phyloP scores from a whole-genome alignment of 73 alveolate genomes.

The Blepharisma stoltei region DNA sequence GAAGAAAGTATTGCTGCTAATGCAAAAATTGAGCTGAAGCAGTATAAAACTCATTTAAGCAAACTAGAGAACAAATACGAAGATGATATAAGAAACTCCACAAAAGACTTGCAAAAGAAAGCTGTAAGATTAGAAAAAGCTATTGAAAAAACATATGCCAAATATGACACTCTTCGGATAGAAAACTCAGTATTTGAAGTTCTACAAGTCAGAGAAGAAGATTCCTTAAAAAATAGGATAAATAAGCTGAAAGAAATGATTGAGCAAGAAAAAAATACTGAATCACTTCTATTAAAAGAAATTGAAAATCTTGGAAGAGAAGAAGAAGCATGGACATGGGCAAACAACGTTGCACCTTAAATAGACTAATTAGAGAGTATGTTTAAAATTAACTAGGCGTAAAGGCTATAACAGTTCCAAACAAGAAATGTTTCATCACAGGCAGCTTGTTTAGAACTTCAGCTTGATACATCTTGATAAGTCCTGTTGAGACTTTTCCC shows the following conservation, averaged over 20 bases:
- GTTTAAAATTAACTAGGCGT: not conserved
- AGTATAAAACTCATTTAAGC: not conserved
- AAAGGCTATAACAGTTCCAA: slow-evolving; percentile 80
- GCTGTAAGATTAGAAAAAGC: slow-evolving; percentile 28
- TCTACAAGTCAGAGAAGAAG: slow-evolving; percentile 29
- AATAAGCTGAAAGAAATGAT: not conserved
- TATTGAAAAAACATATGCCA: slow-evolving; percentile 2
- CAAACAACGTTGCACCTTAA: too few species aligned
- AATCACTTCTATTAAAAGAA: not conserved
- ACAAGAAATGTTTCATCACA: slow-evolving; percentile 92
- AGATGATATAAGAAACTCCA: slow-evolving; percentile 25
- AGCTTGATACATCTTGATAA: slow-evolving; percentile 93
- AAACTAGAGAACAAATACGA: slow-evolving; percentile 33
- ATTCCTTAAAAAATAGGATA: slow-evolving; percentile 21
- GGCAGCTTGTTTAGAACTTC: slow-evolving; percentile 92
- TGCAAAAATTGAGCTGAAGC: slow-evolving; percentile 30
- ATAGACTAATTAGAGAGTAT: too few species aligned
- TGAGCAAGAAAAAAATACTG: not conserved
- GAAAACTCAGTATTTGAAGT: slow-evolving; percentile 37
- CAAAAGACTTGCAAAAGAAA: slow-evolving; percentile 36
- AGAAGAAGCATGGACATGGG: slow-evolving; percentile 35
- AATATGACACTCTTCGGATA: slow-evolving; percentile 13
- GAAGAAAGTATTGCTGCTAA: not conserved
- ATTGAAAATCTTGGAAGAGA: slow-evolving; percentile 15
- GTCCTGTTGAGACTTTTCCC: slow-evolving; percentile 93